Conservation (phyloP, 2,329 filamentous ascomycete genomes). For the Stemphylium beticola region DNA sequence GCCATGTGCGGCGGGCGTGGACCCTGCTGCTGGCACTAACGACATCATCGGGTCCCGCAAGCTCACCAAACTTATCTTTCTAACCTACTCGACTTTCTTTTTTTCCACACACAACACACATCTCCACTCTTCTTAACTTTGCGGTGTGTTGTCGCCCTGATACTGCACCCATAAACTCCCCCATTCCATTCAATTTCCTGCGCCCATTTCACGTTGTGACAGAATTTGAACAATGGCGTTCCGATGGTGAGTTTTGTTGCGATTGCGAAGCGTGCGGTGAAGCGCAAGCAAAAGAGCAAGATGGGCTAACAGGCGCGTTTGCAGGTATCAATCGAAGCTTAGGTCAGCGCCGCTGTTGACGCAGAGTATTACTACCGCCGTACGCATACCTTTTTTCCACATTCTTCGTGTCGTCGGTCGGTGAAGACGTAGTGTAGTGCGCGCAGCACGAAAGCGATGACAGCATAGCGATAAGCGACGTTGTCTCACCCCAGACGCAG, state of each 20-base stretch:
- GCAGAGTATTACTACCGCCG: slow-evolving; percentile 85
- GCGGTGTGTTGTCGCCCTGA: slow-evolving; percentile 1
- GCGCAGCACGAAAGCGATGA: neutral
- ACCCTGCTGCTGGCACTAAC: slow-evolving; percentile 15
- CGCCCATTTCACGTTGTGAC: neutral
- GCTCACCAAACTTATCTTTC: slow-evolving; percentile 12
- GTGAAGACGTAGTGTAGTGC: neutral
- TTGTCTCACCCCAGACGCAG: neutral
- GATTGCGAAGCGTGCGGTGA: neutral
- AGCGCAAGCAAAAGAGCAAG: neutral
- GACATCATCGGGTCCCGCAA: slow-evolving; percentile 20
- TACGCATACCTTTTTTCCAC: slow-evolving; percentile 42
- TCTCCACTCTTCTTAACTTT: slow-evolving; percentile 8
- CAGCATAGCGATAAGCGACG: neutral
- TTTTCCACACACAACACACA: slow-evolving; percentile 3
- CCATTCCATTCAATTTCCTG: neutral
- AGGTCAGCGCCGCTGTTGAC: slow-evolving; percentile 84
- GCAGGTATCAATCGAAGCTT: slow-evolving; percentile 84
- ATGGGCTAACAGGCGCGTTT: slow-evolving; percentile 2
- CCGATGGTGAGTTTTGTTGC: slow-evolving; percentile 8
- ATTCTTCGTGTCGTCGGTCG: neutral
- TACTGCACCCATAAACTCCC: neutral
- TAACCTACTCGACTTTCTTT: slow-evolving; percentile 8
- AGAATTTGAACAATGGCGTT: slow-evolving; percentile 15
- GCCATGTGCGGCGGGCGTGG: slow-evolving; percentile 15